These are phyloP conservation scores for Alternaria triticimaculans DNA, from an alignment of 2,329 filamentous ascomycete species.

Conservation along the genomic window DNA sequence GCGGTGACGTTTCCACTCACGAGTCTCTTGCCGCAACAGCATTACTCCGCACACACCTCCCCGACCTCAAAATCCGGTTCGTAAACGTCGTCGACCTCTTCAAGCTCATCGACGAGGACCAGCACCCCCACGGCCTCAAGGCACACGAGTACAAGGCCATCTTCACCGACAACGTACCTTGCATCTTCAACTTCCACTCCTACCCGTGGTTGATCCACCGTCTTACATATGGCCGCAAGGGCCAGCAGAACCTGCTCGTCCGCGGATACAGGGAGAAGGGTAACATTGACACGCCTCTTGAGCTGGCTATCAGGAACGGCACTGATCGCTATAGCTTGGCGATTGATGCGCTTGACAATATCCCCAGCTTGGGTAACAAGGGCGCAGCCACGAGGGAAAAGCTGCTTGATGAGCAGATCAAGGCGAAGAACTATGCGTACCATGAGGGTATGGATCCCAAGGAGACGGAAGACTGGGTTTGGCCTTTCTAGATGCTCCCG, in stretches of 20 bases:
- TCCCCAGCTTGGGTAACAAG: conserved; percentile 67
- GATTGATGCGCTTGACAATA: conserved; percentile 76
- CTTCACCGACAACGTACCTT: conserved; percentile 74
- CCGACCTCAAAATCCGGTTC: conserved; percentile 76
- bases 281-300: conserved; percentile 81
- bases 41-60: conserved; percentile 73
- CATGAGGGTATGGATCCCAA: conserved; percentile 74
- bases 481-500: conserved; percentile 56
- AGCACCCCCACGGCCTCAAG: conserved; percentile 75
- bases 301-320: conserved; percentile 78
- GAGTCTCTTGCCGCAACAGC: conserved; percentile 78
- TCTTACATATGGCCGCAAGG: conserved; percentile 76
- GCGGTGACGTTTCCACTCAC: conserved; percentile 76
- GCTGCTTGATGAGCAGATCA: conserved; percentile 69
- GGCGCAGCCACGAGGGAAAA: conserved; percentile 68
- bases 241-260: conserved; percentile 73
- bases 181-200: conserved; percentile 85
- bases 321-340: conserved; percentile 79
- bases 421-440: conserved; percentile 67
- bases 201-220: conserved; percentile 83
- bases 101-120: conserved; percentile 72
- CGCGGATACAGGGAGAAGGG: conserved; percentile 82
- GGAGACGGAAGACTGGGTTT: conserved; percentile 70
- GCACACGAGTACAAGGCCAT: conserved; percentile 67
- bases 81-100: conserved; percentile 84